Conservation (phyloP, 352 stramenopile species). For the Phytopythium kandeliae region DNA sequence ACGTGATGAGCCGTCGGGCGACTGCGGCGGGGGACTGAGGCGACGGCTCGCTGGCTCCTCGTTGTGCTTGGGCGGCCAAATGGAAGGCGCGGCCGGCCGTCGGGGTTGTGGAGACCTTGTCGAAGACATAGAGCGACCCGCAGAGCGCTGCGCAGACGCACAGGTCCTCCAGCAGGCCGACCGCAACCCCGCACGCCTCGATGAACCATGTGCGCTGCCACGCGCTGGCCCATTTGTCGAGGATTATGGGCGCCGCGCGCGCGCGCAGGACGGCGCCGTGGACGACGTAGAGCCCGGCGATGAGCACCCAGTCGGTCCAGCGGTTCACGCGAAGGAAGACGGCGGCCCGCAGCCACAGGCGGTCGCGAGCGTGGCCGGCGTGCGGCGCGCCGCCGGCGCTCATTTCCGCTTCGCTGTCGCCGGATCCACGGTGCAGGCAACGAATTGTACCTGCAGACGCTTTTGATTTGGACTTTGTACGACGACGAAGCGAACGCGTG, state of each 20-base stretch:
- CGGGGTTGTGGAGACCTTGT: slow-evolving; percentile 18
- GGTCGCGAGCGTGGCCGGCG: neutral
- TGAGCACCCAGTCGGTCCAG: slow-evolving; percentile 39
- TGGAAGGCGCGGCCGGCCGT: slow-evolving; percentile 4
- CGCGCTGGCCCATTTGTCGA: slow-evolving; percentile 52
- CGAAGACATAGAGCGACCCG: slow-evolving; percentile 27
- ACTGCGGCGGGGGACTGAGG: neutral
- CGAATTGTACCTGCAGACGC: too few species aligned
- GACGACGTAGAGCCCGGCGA: slow-evolving; percentile 18
- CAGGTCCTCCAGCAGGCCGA: slow-evolving; percentile 44
- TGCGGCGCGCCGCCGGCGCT: neutral
- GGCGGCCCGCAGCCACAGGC: slow-evolving; percentile 19
- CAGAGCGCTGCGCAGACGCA: slow-evolving; percentile 29
- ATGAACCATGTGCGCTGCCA: slow-evolving; percentile 34
- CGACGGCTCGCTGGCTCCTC: neutral
- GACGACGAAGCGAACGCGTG: too few species aligned
- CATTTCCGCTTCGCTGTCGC: neutral
- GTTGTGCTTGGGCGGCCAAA: neutral
- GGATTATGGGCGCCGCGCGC: slow-evolving; percentile 16
- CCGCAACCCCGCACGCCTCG: slow-evolving; percentile 20
- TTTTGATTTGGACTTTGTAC: too few species aligned
- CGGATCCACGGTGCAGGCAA: too few species aligned
- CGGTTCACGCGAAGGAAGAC: slow-evolving; percentile 38
- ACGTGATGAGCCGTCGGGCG: neutral
- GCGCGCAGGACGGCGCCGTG: slow-evolving; percentile 29